Percentiles rank a stretch among this genome's conserved stretches.
Evolutionary conservation across 2,329 filamentous ascomycete genomes (phyloP).

Genomic region (Hortaea werneckii): DNA sequence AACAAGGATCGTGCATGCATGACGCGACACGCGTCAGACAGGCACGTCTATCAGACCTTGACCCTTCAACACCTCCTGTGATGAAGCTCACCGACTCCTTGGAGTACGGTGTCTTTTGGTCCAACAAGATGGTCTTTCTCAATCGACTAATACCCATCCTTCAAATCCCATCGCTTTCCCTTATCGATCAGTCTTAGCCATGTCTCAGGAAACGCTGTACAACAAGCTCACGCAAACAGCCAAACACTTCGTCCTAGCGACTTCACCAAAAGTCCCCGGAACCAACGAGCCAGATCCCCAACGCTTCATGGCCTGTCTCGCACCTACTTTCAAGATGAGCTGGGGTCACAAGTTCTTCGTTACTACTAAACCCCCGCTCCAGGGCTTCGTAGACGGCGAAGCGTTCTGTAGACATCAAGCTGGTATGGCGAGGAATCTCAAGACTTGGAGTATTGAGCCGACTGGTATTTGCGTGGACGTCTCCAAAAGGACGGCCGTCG

Average conservation of each 20-base stretch:
- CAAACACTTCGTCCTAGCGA: conserved; percentile 9
- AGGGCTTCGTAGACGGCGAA: conserved; percentile 10
- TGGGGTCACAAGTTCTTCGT: conserved; percentile 25
- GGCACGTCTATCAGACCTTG: no score
- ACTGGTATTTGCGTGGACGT: conserved; percentile 21
- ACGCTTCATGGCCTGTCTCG: conserved; percentile 11
- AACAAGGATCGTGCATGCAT: no score
- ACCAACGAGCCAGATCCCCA: conserved; percentile 12
- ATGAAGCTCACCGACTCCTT: no score
- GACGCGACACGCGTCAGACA: no score
- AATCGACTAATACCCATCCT: no score
- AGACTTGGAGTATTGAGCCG: conserved; percentile 16
- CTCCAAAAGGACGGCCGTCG: conserved; percentile 11
- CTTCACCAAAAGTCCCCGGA: conserved; percentile 7
- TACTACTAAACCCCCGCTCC: conserved; percentile 13
- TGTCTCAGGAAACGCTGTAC: conserved; percentile 6
- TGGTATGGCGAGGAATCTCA: conserved; percentile 14
- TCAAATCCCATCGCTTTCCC: no score
- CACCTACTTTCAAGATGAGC: conserved; percentile 13
- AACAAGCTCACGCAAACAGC: conserved; percentile 9
- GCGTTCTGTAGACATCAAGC: conserved; percentile 17
- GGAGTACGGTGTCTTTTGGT: no score
- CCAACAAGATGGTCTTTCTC: no score
- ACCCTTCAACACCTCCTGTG: no score
- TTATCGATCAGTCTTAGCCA: not conserved